Percentiles rank a stretch among this genome's conserved stretches.
Conservation (phyloP, 139 green algal species). For the Volvox reticuliferus region DNA sequence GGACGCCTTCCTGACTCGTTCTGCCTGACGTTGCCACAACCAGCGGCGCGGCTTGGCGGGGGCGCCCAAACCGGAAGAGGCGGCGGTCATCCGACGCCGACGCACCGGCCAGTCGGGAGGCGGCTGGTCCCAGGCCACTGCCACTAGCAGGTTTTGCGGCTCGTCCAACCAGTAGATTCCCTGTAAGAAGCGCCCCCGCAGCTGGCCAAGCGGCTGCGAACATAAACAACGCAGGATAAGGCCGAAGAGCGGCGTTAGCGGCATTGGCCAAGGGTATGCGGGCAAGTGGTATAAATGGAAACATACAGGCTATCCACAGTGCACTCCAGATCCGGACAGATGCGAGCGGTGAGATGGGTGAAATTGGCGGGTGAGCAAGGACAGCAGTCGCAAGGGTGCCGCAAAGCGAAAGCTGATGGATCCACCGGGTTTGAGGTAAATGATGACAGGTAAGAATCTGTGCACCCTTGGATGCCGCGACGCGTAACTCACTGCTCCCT, state of each 20-base stretch:
- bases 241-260: no score
- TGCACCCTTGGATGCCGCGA: neutral
- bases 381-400: no score
- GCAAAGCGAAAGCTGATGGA: no score
- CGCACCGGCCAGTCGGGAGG: constrained; percentile 4
- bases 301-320: no score
- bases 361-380: no score
- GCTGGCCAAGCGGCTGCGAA: constrained; percentile 5
- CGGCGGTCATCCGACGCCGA: neutral
- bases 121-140: constrained; percentile 26
- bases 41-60: constrained; percentile 18
- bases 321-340: no score
- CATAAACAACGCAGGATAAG: no score
- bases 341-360: no score
- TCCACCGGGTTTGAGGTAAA: no score
- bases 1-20: neutral
- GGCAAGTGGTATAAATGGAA: no score
- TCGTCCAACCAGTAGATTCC: constrained; percentile 14
- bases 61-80: neutral
- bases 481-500: constrained; percentile 9
- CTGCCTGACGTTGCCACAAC: constrained; percentile 36
- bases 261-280: no score
- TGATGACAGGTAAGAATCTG: no score
- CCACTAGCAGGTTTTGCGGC: neutral
- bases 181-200: constrained; percentile 29